Base-by-base conservation (phyloP, 2,329 filamentous ascomycete species). In the Apiospora aurea region DNA sequence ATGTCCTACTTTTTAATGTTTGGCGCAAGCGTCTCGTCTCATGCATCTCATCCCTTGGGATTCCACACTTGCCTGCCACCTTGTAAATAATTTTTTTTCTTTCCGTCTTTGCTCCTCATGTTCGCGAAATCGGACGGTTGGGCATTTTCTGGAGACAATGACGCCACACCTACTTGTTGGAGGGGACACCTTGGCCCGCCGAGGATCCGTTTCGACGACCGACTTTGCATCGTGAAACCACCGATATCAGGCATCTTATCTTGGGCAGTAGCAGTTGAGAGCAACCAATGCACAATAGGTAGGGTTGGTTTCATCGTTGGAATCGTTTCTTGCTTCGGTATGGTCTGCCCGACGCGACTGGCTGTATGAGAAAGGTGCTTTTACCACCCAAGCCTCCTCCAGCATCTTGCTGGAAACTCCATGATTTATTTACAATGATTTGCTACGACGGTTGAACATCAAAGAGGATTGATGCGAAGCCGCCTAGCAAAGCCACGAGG, bases 101-200 rank as follows among this genome's bases (percentile, higher is more conserved):
- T 16, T 18, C 18, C 7, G 34, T 38, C 34, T 21, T n/a, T 21
- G 10, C 53, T 38, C 53, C 29, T 34, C 29, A 18, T 2, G 16
- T 21, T 61, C 29, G 5, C 21, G 21, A 24, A 38, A 38, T 49
- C 21, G 26, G 26, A 38, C 53, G 18, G 53, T 38, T 34, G 29
- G 53, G 53, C 53, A 38, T 61, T 61, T 61, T 34, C 34, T 34
- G 53, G 53, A 61, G 53, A 61, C 53, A 38, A 61, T 61, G 53
- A 61, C 53, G 53, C 53, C 53, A 61, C 53, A 38, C 53, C 53
- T 61, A 29, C 53, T 29, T 16, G 29, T 61, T 61, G 2, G 34
- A 6, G 53, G 53, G 38, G 29, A 29, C 21, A 18, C n/a, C 53
- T 61, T 38, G 53, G 53, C 53, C 29, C 29, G 46, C 46, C 46